Conservation (phyloP, 78 protist genomes). For the Cavenderia fasciculata region DNA sequence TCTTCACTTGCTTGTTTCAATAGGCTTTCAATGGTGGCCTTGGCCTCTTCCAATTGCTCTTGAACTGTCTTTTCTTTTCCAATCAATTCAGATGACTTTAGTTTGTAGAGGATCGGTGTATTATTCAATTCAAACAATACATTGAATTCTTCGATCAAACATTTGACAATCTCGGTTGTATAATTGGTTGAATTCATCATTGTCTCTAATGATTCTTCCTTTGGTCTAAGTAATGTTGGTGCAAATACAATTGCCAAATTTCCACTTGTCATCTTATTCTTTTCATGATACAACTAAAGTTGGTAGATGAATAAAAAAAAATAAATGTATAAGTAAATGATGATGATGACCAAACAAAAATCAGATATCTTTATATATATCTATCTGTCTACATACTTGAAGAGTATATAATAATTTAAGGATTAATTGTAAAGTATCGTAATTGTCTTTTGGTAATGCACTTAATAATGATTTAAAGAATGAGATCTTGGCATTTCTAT, state of each 20-base stretch:
- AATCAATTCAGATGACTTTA: neutral
- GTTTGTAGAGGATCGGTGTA: conserved; percentile 31
- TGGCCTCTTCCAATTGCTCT: conserved; percentile 58
- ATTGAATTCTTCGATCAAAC: conserved; percentile 50
- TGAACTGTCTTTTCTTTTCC: conserved; percentile 40
- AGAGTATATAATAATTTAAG: conserved; percentile 64
- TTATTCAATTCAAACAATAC: conserved; percentile 38
- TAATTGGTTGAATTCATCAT: conserved; percentile 63
- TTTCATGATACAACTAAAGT: conserved; percentile 19
- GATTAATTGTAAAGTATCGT: conserved; percentile 25
- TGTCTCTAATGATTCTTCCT: conserved; percentile 69
- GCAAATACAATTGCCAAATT: conserved; percentile 75
- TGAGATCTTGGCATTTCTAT: conserved; percentile 42
- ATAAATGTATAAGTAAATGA: neutral
- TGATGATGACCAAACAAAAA: neutral
- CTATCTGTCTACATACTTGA: conserved; percentile 6
- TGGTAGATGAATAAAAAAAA: neutral
- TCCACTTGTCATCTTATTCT: conserved; percentile 70
- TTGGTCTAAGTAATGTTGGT: conserved; percentile 69
- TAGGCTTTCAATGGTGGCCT: conserved; percentile 19
- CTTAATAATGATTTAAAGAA: conserved; percentile 27
- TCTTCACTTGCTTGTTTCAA: conserved; percentile 47
- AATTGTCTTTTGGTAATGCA: conserved; percentile 65
- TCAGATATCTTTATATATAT: neutral
- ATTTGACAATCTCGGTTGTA: conserved; percentile 37